Base-by-base conservation (phyloP, 179 eudicot species). In the Drosera spatulata region DNA sequence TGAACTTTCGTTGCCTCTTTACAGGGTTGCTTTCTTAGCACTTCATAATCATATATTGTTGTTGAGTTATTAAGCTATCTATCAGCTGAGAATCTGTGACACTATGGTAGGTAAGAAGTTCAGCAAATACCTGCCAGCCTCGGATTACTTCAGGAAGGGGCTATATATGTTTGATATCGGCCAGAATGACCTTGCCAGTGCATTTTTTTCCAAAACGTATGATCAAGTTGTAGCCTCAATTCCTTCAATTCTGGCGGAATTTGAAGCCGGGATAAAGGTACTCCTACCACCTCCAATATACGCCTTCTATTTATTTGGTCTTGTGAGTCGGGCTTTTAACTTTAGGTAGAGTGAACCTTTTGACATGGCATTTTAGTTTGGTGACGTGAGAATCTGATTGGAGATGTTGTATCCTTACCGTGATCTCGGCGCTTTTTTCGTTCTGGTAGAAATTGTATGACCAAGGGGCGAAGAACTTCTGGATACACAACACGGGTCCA, bases 401-500 rank as follows among this genome's bases (percentile, higher is more conserved):
- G 33, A 22, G 33, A 22, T 22, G 33, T 22, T 22, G 33, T 22
- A 22, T 22, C 33, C 33, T 15, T 49, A 46, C 39, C 42, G 10
- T 38, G 6, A 9, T 39, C 1, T 9, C 10, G 13, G 54, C 4
- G 50, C 37, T 13, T 46, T 56, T 2, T 7, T 12, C 51, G 38
- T 47, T 71, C n/a, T 48, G 33, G 7, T 76, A 91, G 96, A 71
- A 63, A 65, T 61, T 91, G 64, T 85, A 88, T 49, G 84, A 88
- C 3, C 65, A 67, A 60, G 96, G 96, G 54, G 98, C 95, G 49
- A 83, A 88, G 72, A 80, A 83, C 52, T 82, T 85, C 56, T 91
- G 98, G 98, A 69, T 91, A 69, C 98, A 88, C 72, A 91, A 85
- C 68, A 91, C 96, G 3, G 96, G 95, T 57, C 98, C 98, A 15